Evolutionary conservation across 2,329 filamentous ascomycete genomes (phyloP).

Genomic region (Gyromitra esculenta): DNA sequence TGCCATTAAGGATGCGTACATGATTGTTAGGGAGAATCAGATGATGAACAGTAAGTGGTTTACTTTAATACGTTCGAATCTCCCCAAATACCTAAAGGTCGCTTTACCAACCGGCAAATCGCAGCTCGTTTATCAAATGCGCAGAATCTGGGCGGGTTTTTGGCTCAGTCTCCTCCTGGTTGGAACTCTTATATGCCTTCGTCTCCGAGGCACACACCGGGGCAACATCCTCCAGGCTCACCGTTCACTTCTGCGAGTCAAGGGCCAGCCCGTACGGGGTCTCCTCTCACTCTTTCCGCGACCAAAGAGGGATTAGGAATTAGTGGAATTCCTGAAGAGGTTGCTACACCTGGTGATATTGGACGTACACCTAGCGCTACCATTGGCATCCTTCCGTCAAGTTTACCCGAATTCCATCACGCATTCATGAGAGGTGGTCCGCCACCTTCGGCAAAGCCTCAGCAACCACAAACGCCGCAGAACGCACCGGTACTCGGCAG

Average conservation of each 20-base stretch:
- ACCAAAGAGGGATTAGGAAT: constrained; percentile 69
- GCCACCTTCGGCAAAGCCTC: constrained; percentile 61
- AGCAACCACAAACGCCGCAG: constrained; percentile 54
- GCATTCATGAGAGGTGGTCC: constrained; percentile 81
- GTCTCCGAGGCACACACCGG: constrained; percentile 46
- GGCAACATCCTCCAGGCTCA: constrained; percentile 43
- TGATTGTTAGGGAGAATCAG: constrained; percentile 97
- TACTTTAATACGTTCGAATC: constrained; percentile 16
- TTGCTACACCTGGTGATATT: constrained; percentile 59
- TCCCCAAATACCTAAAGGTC: background rate
- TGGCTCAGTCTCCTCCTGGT: constrained; percentile 67
- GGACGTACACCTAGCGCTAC: constrained; percentile 73
- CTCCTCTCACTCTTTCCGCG: constrained; percentile 63
- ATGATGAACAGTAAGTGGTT: constrained; percentile 87
- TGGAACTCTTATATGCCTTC: constrained; percentile 60
- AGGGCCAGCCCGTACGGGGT: constrained; percentile 41
- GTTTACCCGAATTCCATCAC: constrained; percentile 87
- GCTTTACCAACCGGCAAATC: constrained; percentile 57
- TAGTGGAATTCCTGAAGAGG: constrained; percentile 55
- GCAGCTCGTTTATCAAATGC: constrained; percentile 67
- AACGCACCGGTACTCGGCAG: constrained; percentile 64
- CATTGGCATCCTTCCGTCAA: constrained; percentile 89
- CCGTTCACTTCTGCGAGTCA: constrained; percentile 44
- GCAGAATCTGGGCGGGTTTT: constrained; percentile 66
- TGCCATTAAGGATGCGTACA: constrained; percentile 97